Evolutionary conservation across 164 flowering plant genomes (phyloP), one percentile per base, ranked within the genome.

Genomic region (Brasenia schreberi): DNA sequence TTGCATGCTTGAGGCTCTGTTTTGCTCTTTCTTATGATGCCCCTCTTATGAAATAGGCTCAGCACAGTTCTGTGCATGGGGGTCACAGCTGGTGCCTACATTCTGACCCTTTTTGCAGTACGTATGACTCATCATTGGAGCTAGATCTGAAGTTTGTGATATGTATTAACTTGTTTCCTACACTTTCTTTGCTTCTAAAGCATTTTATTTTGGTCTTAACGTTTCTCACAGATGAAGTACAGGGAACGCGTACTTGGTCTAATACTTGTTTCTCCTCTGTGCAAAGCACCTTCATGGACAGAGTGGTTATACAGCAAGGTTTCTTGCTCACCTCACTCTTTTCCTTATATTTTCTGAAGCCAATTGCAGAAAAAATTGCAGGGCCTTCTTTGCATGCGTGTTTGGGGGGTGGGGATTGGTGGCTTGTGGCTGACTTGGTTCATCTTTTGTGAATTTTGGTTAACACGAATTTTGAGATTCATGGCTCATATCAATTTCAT

Each of bases 241-340:
- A 73, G 66, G 69, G 86, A 83, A 62, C 83, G 94, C 5, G 91
- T 88, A 61, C 80, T 77, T 67, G 94, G 94, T 44, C 74, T 88
- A 61, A 86, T 88, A 61, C 87, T 88, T 59, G 86, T 88, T 19
- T 84, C 91, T 53, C 94, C 91, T 59, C 66, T 86, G 33, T 86
- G 94, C 78, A 81, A 74, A 76, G 84, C 85, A 65, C 85, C 94
- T 63, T 82, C 91, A 3, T 88, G 94, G 94, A 71, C 81, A 12
- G 94, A 88, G 66, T 88, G 94, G 94, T 67, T 88, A 14, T 86
- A 80, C 77, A 84, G 84, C 70, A 88, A 86, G 91, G 90, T 87
- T 70, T 45, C 59, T n/a, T 61, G 19, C 18, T 61, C 27, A 9
- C 33, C 63, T 18, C 18, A 2, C 63, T 61, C 5, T 61, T 14